Percentiles rank a stretch among this genome's conserved stretches.
These are phyloP conservation scores for Neurospora sp. DNA, from an alignment of 495 filamentous ascomycete genomes.

Conservation along the genomic window DNA sequence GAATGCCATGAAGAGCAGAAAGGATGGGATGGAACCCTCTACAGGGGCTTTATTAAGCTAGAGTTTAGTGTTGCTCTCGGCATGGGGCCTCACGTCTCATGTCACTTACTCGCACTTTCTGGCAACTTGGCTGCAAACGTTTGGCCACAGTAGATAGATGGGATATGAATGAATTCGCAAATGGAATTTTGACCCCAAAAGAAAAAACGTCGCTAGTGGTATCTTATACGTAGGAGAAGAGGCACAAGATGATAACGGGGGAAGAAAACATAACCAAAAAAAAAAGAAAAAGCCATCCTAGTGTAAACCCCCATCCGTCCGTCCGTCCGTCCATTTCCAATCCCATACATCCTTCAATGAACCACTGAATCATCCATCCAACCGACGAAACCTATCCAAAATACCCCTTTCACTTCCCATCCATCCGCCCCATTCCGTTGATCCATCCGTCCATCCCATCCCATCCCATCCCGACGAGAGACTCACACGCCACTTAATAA, in stretches of 20 bases:
- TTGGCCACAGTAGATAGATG: too few species aligned
- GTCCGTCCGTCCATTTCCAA: background rate
- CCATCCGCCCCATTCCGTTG: background rate
- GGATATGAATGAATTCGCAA: background rate
- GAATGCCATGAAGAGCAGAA: too few species aligned
- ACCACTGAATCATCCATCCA: background rate
- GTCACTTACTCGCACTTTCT: too few species aligned
- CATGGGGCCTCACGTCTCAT: too few species aligned
- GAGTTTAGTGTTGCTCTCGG: too few species aligned
- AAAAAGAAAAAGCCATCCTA: background rate
- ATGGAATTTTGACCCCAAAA: background rate
- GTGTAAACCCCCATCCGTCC: background rate
- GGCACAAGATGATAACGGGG: background rate
- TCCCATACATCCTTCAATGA: background rate
- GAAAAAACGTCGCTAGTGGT: background rate
- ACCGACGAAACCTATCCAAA: background rate
- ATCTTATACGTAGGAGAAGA: background rate
- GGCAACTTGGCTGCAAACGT: too few species aligned
- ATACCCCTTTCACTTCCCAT: background rate
- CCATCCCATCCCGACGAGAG: background rate
- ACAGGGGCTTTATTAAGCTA: too few species aligned
- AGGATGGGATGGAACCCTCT: too few species aligned
- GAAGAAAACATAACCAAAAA: background rate
- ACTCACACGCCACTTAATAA: conserved; percentile 3
- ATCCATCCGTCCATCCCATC: background rate